These are phyloP conservation scores for Tolypocladium capitatum DNA, from an alignment of 2,329 filamentous ascomycete species.

Conservation along the genomic window DNA sequence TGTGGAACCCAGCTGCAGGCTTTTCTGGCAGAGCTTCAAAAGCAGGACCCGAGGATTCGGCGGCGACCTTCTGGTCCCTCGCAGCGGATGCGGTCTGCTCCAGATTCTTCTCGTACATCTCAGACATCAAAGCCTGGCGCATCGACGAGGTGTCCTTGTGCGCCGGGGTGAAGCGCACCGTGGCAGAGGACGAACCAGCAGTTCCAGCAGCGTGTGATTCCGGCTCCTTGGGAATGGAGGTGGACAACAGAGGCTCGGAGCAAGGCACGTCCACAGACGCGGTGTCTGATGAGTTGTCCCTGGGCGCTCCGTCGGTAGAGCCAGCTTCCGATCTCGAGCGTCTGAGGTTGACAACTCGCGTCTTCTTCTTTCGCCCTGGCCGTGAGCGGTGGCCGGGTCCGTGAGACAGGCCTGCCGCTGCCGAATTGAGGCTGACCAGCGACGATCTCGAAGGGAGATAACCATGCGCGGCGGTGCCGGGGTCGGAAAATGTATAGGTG, in stretches of 20 bases:
- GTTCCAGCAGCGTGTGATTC: constrained; percentile 29
- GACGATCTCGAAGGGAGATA: constrained; percentile 57
- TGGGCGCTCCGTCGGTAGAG: constrained; percentile 35
- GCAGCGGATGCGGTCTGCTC: constrained; percentile 12
- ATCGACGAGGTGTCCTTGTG: constrained; percentile 6
- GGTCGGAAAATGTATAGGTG: constrained; percentile 63
- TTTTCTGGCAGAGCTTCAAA: constrained; percentile 9
- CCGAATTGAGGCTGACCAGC: constrained; percentile 47
- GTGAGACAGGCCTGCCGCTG: constrained; percentile 48
- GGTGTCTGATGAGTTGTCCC: constrained; percentile 38
- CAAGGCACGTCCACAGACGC: constrained; percentile 44
- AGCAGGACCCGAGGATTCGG: constrained; percentile 3
- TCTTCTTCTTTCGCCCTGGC: constrained; percentile 66
- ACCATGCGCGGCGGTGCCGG: constrained; percentile 48
- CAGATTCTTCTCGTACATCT: constrained; percentile 9
- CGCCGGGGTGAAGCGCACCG: constrained; percentile 26
- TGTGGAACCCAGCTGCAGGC: constrained; percentile 9
- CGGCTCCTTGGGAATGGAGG: constrained; percentile 46
- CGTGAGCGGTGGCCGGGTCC: constrained; percentile 48
- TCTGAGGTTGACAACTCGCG: constrained; percentile 69
- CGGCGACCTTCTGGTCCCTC: constrained; percentile 6
- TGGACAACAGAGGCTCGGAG: constrained; percentile 45
- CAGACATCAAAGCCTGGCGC: constrained; percentile 12
- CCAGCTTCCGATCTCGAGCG: constrained; percentile 42
- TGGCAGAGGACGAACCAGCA: constrained; percentile 17